Evolutionary conservation across 345 rosid species (phyloP), one percentile per base, ranked within the genome.

Genomic region (Hibiscus tridactylites): DNA sequence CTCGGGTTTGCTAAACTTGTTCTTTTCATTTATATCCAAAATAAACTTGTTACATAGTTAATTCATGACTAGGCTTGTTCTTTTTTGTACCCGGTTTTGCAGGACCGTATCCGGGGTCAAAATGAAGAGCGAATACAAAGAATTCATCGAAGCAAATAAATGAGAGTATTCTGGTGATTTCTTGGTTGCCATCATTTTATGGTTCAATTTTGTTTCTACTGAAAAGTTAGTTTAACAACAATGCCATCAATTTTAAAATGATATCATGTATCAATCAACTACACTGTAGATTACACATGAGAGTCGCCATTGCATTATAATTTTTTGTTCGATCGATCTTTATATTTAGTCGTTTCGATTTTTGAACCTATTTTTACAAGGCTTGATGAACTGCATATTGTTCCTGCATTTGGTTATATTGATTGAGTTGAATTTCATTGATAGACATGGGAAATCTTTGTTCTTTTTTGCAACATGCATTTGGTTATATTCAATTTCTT

Each of bases 121-220:
- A 85, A 94, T 88, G 99, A 94, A 94, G 92, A 86, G 85, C 58
- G 99, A 94, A 84, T 91, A 91, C 82, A 86, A 88, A 70, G 97
- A 94, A 74, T 85, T 94, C 81, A 87, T 94, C 53, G 96, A 86
- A 63, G 88, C 88, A 69, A 91, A 88, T 57, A 94, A 87, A 86
- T 91, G 87, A 90, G 78, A 44, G 47, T 63, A 70, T n/a, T 65
- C 33, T 44, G 33, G 54, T 62, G 2, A 50, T 11, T 44, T 64
- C 53, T 44, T 46, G 54, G 56, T 33, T 47, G 7, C 15, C 13
- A 47, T 66, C 37, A 46, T 66, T 46, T 66, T 6, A 12, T 66
- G 37, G 47, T 66, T 66, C 70, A 66, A 15, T 46, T 66, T 66
- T 66, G 57, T 46, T 47, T 52, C 56, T 21, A 21, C 70, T 66